Percentiles rank a stretch among this genome's conserved stretches.
Evolutionary conservation across 371 early-diverging fungal genomes (phyloP).

Genomic region (Smittium culicis): DNA sequence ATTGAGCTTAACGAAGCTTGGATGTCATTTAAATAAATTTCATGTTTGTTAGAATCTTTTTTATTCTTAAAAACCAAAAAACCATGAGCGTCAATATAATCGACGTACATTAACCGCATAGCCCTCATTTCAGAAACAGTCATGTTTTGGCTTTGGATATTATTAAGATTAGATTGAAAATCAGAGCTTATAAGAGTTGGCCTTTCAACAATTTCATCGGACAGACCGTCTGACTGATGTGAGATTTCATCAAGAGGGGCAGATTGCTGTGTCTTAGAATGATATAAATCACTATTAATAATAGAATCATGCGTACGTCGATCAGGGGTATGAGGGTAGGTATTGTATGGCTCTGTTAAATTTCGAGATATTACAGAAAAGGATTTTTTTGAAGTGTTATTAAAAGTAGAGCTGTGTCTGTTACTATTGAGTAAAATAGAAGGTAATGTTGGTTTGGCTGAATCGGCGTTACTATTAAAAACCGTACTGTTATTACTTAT

Average conservation of each 20-base stretch:
- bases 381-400: neutral
- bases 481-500: neutral
- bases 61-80: conserved; percentile 18
- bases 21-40: too few relatives aligned
- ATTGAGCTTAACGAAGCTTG: neutral
- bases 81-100: conserved; percentile 20
- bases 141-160: neutral
- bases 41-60: neutral
- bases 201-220: neutral
- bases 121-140: conserved; percentile 19
- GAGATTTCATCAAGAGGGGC: neutral
- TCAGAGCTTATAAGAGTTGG: neutral
- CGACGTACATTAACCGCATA: conserved; percentile 27
- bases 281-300: neutral
- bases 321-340: neutral
- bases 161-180: too few relatives aligned
- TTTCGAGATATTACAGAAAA: neutral
- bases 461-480: neutral
- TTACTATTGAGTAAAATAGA: neutral
- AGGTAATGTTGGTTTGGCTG: neutral
- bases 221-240: neutral
- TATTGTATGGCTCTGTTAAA: neutral
- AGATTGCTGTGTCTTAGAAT: neutral
- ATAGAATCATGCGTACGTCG: neutral
- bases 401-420: neutral